Base-by-base conservation (phyloP, 2,329 filamentous ascomycete species). In the Paecilomyces fulvus region DNA sequence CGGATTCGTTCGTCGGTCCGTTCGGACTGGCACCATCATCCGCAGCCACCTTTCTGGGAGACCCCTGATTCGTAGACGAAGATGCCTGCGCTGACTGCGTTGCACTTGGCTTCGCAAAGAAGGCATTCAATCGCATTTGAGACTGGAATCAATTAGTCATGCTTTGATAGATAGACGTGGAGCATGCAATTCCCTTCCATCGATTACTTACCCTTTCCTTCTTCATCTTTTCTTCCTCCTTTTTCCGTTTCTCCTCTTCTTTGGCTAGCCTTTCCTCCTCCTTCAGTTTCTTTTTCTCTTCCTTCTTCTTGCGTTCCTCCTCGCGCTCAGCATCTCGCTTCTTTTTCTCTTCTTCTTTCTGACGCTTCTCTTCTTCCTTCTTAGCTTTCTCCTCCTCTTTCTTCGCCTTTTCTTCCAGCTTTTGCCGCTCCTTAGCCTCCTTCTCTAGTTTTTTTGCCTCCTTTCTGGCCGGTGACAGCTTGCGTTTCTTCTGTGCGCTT, bases 91-190 rank as follows among this genome's bases (percentile, higher is more conserved):
- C 54, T n/a, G 70, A 55, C 43, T 65, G 61, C 5, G 70, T 46
- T 6, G 63, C 60, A 12, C 65, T 57, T 3, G 77, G 77, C 60
- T 74, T 78, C 5, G 63, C 63, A 56, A 81, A 80, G 65, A 80
- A 81, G 1, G 74, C 70, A 61, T 77, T 79, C n/a, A 81, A 64
- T 54, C 73, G 75, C 59, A 75, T 71, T 77, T 81, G 79, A 20
- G 76, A 72, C 78, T 80, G 58, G 21, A 30, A 57, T 66, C 31
- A 69, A 62, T 57, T 55, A 62, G 55, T 65, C 43, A 63, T 57
- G 58, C 64, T 6, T 66, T 64, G 10, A 23, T 49, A 23, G 10
- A 23, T 49, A 23, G 21, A 21, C 23, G 1, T 23, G 3, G 30
- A 37, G 12, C 21, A 21, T 9, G 12, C 48, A 17, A 30, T 17